phyloP scores from a whole-genome alignment of 441 rosid genomes.

The Syzygium malaccense region DNA sequence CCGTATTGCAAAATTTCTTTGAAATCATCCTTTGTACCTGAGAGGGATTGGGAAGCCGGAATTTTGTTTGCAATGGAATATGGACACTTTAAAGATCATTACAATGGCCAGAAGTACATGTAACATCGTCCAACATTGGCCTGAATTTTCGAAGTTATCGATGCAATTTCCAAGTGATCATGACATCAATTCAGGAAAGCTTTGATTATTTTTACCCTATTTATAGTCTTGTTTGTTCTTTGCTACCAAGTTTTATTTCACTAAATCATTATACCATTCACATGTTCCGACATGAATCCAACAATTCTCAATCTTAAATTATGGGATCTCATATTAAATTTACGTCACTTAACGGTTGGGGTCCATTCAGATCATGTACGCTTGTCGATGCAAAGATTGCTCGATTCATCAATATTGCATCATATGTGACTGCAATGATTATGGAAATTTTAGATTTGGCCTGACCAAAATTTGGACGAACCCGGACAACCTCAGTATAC shows the following conservation, averaged over 20 bases:
- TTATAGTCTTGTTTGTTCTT: neutral
- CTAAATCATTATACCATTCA: neutral
- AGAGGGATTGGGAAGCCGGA: neutral
- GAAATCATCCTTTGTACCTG: neutral
- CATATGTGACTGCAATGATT: neutral
- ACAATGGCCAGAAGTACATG: neutral
- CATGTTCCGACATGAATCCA: neutral
- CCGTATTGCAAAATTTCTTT: neutral
- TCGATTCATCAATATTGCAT: too few relatives aligned
- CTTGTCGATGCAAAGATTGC: too few relatives aligned
- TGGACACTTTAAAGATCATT: neutral
- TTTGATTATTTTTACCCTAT: neutral
- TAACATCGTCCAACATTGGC: neutral
- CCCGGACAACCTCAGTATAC: neutral
- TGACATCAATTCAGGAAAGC: neutral
- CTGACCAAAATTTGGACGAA: neutral
- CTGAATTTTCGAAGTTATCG: neutral
- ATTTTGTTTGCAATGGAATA: neutral
- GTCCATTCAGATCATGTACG: neutral
- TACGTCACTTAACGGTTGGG: neutral
- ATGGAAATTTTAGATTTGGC: neutral
- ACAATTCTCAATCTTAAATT: neutral
- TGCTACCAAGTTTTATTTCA: neutral
- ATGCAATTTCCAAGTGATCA: neutral
- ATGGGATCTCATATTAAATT: neutral